These are phyloP conservation scores for Zasmidium cellare DNA, from an alignment of 2,329 filamentous ascomycete species.

Conservation along the genomic window DNA sequence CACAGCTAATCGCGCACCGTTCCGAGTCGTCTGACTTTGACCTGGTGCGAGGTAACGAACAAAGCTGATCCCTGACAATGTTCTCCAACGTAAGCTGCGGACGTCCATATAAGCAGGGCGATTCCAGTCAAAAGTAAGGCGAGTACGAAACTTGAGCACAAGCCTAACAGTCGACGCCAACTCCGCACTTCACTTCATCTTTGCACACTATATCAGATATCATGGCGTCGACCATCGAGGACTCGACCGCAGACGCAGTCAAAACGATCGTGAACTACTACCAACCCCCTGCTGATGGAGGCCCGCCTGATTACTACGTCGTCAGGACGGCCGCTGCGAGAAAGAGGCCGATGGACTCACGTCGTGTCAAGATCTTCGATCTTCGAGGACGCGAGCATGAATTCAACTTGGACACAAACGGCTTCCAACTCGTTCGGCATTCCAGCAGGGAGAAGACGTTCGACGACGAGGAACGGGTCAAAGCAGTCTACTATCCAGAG, in stretches of 20 bases:
- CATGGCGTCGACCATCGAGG: background rate
- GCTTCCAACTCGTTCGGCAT: slow-evolving; percentile 9
- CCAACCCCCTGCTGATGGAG: background rate
- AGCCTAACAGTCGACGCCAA: too few species aligned
- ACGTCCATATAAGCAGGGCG: background rate
- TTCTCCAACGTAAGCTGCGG: background rate
- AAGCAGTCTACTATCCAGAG: background rate
- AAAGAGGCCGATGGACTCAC: background rate
- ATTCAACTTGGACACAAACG: slow-evolving; percentile 9
- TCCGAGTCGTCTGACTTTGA: background rate
- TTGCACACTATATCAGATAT: background rate
- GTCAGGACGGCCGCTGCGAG: background rate
- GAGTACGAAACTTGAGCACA: background rate
- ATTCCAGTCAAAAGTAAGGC: too few species aligned
- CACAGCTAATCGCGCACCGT: background rate
- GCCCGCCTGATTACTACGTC: background rate
- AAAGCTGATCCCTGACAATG: background rate
- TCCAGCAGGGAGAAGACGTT: background rate
- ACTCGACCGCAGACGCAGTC: background rate
- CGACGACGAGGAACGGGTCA: slow-evolving; percentile 4
- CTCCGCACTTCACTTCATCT: too few species aligned
- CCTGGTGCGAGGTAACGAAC: background rate
- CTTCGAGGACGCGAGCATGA: slow-evolving; percentile 4
- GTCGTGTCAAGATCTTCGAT: slow-evolving; percentile 2
- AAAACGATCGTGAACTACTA: background rate